These are phyloP conservation scores for Colletotrichum phormii DNA, from an alignment of 2,329 filamentous ascomycete genomes.

Conservation along the genomic window DNA sequence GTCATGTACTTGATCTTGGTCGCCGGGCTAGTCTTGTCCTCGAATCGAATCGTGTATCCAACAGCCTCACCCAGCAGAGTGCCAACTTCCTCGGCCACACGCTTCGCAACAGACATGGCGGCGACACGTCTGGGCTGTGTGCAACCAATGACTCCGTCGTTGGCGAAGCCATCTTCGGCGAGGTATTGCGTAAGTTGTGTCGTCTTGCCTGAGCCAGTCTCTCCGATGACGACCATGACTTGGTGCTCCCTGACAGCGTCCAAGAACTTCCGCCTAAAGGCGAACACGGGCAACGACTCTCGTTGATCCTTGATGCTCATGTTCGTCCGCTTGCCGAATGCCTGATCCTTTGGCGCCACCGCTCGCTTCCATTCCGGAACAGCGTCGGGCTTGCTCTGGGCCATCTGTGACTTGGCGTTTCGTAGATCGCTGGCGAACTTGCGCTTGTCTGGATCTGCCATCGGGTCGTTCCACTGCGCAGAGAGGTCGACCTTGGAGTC, in stretches of 20 bases:
- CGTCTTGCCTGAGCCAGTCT: constrained; percentile 97
- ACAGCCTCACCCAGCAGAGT: constrained; percentile 92
- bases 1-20: constrained; percentile 99
- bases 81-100: constrained; percentile 95
- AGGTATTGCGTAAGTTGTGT: constrained; percentile 97
- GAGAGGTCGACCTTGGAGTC: constrained; percentile 85
- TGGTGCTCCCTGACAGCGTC: constrained; percentile 90
- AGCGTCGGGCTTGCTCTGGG: constrained; percentile 69
- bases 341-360: constrained; percentile 81
- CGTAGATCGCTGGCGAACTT: constrained; percentile 91
- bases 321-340: constrained; percentile 86
- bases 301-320: constrained; percentile 96
- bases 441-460: constrained; percentile 85
- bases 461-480: constrained; percentile 96
- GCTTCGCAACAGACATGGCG: constrained; percentile 96
- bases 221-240: constrained; percentile 93
- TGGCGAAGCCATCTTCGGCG: constrained; percentile 90
- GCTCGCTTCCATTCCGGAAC: constrained; percentile 94
- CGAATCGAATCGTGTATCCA: constrained; percentile 97
- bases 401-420: constrained; percentile 65
- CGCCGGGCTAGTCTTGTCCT: constrained; percentile 87
- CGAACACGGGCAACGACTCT: constrained; percentile 88
- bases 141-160: constrained; percentile 91
- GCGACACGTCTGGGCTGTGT: constrained; percentile 97
- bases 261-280: constrained; percentile 88